A percentile compares a stretch with the other conserved stretches of the same genome.
Conservation (phyloP, 345 rosid species). For the Corchorus capsularis region DNA sequence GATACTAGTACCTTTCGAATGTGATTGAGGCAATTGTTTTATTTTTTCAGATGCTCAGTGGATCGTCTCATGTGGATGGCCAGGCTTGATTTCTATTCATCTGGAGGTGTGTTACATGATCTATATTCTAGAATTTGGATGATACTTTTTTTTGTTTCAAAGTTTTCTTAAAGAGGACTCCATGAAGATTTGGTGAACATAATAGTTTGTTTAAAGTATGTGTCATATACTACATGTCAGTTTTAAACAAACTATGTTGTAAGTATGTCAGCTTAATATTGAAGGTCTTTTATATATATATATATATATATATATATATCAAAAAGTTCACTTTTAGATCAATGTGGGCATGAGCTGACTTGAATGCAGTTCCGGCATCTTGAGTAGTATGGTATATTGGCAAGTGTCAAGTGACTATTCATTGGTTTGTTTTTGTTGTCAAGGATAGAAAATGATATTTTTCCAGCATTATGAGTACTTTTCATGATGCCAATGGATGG, state of each 20-base stretch:
- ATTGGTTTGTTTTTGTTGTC: not conserved
- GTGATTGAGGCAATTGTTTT: not conserved
- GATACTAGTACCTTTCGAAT: not conserved
- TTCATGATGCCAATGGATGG: not conserved
- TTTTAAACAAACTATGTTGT: conserved; percentile 1
- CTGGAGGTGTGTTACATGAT: conserved; percentile 57
- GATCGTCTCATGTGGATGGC: conserved; percentile 76
- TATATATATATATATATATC: too few species aligned
- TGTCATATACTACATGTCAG: not conserved
- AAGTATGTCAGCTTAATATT: not conserved
- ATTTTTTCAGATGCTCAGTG: conserved; percentile 51
- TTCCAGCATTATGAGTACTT: not conserved
- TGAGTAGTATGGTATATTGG: not conserved
- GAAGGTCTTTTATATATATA: not conserved
- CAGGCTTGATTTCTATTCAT: conserved; percentile 63
- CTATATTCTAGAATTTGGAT: conserved; percentile 1
- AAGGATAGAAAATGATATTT: conserved; percentile 6
- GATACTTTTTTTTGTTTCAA: not conserved
- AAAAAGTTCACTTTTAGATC: not conserved
- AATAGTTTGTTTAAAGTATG: not conserved
- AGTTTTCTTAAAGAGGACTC: not conserved
- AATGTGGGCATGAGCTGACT: not conserved
- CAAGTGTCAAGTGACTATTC: not conserved
- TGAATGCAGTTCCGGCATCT: not conserved
- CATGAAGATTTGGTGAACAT: conserved; percentile 1